A percentile compares a stretch with the other conserved stretches of the same genome.
These are phyloP conservation scores for Leccinellum luteum DNA, from an alignment of 768 basidiomycete species.

Conservation along the genomic window DNA sequence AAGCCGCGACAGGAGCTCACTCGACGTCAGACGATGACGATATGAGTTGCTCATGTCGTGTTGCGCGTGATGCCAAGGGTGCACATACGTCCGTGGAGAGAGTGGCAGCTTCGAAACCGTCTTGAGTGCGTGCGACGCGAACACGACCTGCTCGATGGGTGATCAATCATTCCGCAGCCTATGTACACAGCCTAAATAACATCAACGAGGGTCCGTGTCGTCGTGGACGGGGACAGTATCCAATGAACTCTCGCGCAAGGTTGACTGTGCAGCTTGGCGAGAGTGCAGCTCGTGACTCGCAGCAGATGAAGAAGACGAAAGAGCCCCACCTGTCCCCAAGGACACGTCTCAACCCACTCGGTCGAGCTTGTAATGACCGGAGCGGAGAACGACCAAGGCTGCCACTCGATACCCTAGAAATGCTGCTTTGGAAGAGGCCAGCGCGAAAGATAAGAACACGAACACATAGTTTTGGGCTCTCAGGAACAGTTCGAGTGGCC, in stretches of 20 bases:
- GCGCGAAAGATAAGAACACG: neutral
- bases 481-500: neutral
- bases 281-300: neutral
- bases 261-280: neutral
- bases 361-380: neutral
- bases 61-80: slow-evolving; percentile 2
- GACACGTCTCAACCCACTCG: neutral
- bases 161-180: slow-evolving; percentile 6
- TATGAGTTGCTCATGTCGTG: neutral
- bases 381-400: neutral
- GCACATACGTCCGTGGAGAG: neutral
- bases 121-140: neutral
- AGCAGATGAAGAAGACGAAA: neutral
- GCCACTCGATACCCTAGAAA: neutral
- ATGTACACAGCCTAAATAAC: slow-evolving; percentile 15
- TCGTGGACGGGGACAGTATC: neutral
- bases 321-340: neutral
- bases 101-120: slow-evolving; percentile 16
- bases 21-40: slow-evolving; percentile 1
- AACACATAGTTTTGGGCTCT: neutral
- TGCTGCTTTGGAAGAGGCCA: neutral
- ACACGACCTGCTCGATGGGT: neutral
- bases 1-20: neutral
- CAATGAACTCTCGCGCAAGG: neutral
- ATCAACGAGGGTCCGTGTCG: slow-evolving; percentile 4